phyloP scores from a whole-genome alignment of 2,329 filamentous ascomycete genomes.

The Stenocarpella maydis region DNA sequence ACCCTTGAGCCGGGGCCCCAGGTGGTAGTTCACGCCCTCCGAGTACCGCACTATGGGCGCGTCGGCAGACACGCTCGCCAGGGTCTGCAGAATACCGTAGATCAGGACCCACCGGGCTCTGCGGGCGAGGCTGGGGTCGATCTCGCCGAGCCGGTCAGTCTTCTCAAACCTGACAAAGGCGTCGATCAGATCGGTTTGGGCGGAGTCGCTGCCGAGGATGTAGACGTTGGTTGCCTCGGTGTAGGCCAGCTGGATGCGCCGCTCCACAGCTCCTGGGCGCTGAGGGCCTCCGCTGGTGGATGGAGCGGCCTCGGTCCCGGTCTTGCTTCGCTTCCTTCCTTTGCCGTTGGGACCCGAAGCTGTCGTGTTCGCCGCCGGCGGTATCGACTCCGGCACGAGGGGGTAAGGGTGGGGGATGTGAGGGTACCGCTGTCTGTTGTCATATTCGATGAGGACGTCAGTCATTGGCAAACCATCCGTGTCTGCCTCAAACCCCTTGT shows the following conservation, averaged over 20 bases:
- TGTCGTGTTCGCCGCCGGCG: slow-evolving; percentile 37
- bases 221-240: slow-evolving; percentile 68
- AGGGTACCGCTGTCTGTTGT: slow-evolving; percentile 68
- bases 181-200: slow-evolving; percentile 62
- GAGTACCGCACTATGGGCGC: slow-evolving; percentile 60
- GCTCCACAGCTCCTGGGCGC: slow-evolving; percentile 49
- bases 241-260: slow-evolving; percentile 64
- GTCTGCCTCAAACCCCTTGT: slow-evolving; percentile 58
- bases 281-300: slow-evolving; percentile 34
- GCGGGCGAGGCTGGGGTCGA: slow-evolving; percentile 63
- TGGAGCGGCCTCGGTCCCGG: slow-evolving; percentile 38
- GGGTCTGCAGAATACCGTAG: slow-evolving; percentile 66
- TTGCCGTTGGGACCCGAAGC: background rate
- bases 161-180: slow-evolving; percentile 66
- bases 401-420: slow-evolving; percentile 75
- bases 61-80: slow-evolving; percentile 67
- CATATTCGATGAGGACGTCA: slow-evolving; percentile 71
- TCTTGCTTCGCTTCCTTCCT: slow-evolving; percentile 44
- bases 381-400: slow-evolving; percentile 64
- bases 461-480: slow-evolving; percentile 67
- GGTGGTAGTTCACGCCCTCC: slow-evolving; percentile 63
- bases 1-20: slow-evolving; percentile 61
- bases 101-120: slow-evolving; percentile 69
- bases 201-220: slow-evolving; percentile 60
- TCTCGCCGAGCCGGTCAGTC: slow-evolving; percentile 55